These are phyloP conservation scores for Fusarium udum DNA, from an alignment of 2,329 filamentous ascomycete species.

Conservation along the genomic window DNA sequence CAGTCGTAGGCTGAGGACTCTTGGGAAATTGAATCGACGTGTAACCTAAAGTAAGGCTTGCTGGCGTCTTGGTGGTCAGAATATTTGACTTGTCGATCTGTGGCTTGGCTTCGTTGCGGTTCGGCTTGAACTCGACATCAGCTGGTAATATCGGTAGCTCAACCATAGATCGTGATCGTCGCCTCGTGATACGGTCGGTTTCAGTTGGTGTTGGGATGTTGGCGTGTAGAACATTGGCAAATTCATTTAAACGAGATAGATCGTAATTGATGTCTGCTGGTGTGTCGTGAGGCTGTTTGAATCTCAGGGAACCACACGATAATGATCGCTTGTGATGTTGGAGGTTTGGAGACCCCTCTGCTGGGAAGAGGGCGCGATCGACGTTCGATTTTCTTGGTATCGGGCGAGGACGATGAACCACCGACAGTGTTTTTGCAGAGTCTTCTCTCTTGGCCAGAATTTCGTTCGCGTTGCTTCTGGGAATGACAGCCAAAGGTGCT, in stretches of 20 bases:
- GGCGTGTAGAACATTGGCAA: constrained; percentile 19
- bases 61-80: background rate
- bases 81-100: constrained; percentile 1
- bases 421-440: constrained; percentile 26
- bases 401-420: constrained; percentile 65
- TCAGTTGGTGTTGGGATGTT: constrained; percentile 5
- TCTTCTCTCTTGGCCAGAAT: constrained; percentile 7
- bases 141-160: constrained; percentile 35
- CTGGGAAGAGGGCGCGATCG: constrained; percentile 59
- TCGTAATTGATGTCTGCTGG: constrained; percentile 53
- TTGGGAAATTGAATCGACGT: constrained; percentile 15
- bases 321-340: constrained; percentile 58
- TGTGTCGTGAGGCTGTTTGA: constrained; percentile 61
- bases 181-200: constrained; percentile 33
- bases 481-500: constrained; percentile 30
- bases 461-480: constrained; percentile 31
- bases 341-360: constrained; percentile 50
- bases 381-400: constrained; percentile 60
- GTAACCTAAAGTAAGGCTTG: constrained; percentile 2
- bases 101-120: background rate
- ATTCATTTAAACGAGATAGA: constrained; percentile 58
- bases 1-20: background rate
- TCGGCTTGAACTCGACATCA: constrained; percentile 2
- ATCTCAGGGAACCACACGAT: constrained; percentile 58
- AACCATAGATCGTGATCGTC: constrained; percentile 42